Evolutionary conservation across 2,329 filamentous ascomycete genomes (phyloP).

Genomic region (Sphaceloma murrayae): DNA sequence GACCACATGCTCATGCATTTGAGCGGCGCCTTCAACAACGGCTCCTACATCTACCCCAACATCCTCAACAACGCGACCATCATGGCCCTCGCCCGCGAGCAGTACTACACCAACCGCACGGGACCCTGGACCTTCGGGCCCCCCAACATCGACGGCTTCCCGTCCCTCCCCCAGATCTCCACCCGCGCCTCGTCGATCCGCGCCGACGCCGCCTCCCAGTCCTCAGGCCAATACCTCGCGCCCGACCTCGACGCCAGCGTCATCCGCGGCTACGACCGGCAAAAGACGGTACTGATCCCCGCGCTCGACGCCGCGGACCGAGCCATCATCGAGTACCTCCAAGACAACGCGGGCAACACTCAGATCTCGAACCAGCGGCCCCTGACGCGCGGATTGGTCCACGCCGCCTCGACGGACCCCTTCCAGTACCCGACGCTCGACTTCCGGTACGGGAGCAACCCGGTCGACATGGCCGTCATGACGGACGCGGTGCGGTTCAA

Average conservation of each 20-base stretch:
- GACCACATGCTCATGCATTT: conserved; percentile 21
- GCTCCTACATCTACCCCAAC: conserved; percentile 19
- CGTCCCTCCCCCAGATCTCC: conserved; percentile 23
- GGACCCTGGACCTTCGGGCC: conserved; percentile 25
- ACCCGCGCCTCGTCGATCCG: conserved; percentile 17
- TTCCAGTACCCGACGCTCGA: conserved; percentile 34
- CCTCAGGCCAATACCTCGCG: conserved; percentile 21
- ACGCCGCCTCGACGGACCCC: conserved; percentile 31
- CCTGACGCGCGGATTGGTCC: conserved; percentile 36
- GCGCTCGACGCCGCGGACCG: conserved; percentile 22
- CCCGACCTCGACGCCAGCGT: conserved; percentile 20
- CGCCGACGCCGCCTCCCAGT: conserved; percentile 18
- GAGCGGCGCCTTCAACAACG: conserved; percentile 19
- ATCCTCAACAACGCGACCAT: conserved; percentile 23
- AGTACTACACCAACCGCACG: conserved; percentile 25
- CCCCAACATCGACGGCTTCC: conserved; percentile 26
- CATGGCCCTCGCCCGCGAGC: conserved; percentile 22
- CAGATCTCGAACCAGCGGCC: conserved; percentile 32
- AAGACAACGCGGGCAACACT: conserved; percentile 27
- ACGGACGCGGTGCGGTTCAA: conserved; percentile 25
- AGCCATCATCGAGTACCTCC: conserved; percentile 26
- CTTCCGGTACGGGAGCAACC: conserved; percentile 36
- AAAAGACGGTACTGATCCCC: conserved; percentile 23
- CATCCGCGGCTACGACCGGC: conserved; percentile 23
- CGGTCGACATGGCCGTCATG: conserved; percentile 29